Percentiles rank a stretch among this genome's conserved stretches.
Evolutionary conservation across 805 yeast genomes (phyloP).

Genomic region (Sugiyamaella valdiviana): DNA sequence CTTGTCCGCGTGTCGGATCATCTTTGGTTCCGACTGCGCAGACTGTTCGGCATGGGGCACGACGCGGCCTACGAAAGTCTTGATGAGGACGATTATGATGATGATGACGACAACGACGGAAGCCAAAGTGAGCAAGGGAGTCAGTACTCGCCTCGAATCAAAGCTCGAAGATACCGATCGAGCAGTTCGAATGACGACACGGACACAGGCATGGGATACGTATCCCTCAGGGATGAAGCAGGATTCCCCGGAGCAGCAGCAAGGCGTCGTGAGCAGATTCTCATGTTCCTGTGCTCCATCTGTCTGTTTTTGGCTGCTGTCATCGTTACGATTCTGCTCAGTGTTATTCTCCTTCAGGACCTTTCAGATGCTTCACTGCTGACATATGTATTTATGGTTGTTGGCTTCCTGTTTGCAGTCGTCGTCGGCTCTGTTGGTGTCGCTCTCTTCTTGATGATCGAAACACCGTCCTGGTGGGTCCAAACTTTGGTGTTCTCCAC

Average conservation of each 20-base stretch:
- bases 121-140: constrained; percentile 8
- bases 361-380: constrained; percentile 24
- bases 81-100: constrained; percentile 8
- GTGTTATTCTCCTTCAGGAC: constrained; percentile 36
- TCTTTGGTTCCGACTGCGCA: constrained; percentile 17
- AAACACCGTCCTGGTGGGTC: constrained; percentile 39
- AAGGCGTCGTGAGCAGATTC: constrained; percentile 38
- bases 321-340: constrained; percentile 40
- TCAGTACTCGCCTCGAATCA: constrained; percentile 8
- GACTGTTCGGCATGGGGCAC: constrained; percentile 13
- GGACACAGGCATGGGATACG: constrained; percentile 10
- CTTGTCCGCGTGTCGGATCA: constrained; percentile 27
- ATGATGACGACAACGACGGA: constrained; percentile 12
- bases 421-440: constrained; percentile 40
- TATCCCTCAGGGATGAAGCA: constrained; percentile 11
- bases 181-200: constrained; percentile 7
- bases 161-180: neutral
- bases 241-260: neutral
- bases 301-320: constrained; percentile 37
- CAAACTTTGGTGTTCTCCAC: constrained; percentile 39
- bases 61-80: constrained; percentile 6
- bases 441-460: constrained; percentile 40
- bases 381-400: constrained; percentile 31
- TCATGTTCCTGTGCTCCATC: constrained; percentile 41
- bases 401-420: constrained; percentile 40